phyloP scores from a whole-genome alignment of 2,329 filamentous ascomycete genomes.

The Penicillium aurantiogriseum region DNA sequence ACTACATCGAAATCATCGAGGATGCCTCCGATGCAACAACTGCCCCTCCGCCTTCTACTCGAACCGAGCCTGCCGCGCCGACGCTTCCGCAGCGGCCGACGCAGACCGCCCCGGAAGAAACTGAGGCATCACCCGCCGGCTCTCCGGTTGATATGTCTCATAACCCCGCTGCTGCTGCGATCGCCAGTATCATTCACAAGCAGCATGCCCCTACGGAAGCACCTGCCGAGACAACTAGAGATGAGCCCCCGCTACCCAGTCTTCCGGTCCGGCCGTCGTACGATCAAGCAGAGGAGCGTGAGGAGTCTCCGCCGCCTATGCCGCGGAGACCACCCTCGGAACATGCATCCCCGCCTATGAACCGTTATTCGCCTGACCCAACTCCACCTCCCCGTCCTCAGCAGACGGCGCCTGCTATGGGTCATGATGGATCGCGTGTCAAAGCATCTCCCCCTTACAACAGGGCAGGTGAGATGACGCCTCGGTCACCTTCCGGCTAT shows the following conservation, averaged over 20 bases:
- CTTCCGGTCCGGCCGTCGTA: slow-evolving; percentile 53
- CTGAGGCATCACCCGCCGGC: slow-evolving; percentile 24
- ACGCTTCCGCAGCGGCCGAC: slow-evolving; percentile 32
- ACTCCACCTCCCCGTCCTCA: slow-evolving; percentile 39
- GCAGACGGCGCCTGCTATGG: slow-evolving; percentile 18
- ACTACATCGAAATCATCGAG: slow-evolving; percentile 79
- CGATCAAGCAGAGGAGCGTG: slow-evolving; percentile 61
- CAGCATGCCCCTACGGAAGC: slow-evolving; percentile 37
- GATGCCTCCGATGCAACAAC: slow-evolving; percentile 49
- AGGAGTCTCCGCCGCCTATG: slow-evolving; percentile 45
- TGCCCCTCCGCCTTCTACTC: slow-evolving; percentile 23
- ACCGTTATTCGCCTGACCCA: slow-evolving; percentile 55
- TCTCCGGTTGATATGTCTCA: slow-evolving; percentile 47
- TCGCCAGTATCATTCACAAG: slow-evolving; percentile 51
- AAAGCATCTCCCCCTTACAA: slow-evolving; percentile 58
- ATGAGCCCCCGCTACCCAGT: slow-evolving; percentile 36
- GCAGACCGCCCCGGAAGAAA: slow-evolving; percentile 22
- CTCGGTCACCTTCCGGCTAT: slow-evolving; percentile 71
- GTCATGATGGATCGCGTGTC: slow-evolving; percentile 43
- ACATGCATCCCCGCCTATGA: slow-evolving; percentile 55
- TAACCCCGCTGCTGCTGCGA: slow-evolving; percentile 56
- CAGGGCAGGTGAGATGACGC: slow-evolving; percentile 50
- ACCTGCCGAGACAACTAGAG: slow-evolving; percentile 26
- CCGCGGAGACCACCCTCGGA: slow-evolving; percentile 63
- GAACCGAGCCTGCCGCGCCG: slow-evolving; percentile 43